phyloP scores from a whole-genome alignment of 768 basidiomycete genomes.

The Heimioporus sp. region DNA sequence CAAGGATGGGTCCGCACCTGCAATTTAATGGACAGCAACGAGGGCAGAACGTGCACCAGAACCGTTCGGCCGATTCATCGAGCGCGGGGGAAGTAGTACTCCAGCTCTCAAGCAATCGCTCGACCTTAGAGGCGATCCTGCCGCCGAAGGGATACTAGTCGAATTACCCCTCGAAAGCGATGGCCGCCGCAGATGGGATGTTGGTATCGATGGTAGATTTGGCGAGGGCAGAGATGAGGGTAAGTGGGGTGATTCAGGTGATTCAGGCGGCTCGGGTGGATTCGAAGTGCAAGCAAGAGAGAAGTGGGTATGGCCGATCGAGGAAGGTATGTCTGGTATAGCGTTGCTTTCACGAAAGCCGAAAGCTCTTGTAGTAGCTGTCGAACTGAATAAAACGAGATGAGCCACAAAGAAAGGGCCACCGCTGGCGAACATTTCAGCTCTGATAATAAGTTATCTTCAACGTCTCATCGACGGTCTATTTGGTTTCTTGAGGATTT shows the following conservation, averaged over 20 bases:
- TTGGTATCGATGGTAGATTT: slow-evolving; percentile 26
- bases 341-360: no score
- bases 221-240: slow-evolving; percentile 15
- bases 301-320: slow-evolving; percentile 22
- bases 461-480: no score
- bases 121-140: slow-evolving; percentile 24
- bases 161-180: slow-evolving; percentile 26
- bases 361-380: no score
- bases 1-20: slow-evolving; percentile 49
- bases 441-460: no score
- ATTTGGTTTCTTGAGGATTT: no score
- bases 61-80: slow-evolving; percentile 64
- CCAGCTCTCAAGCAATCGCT: slow-evolving; percentile 34
- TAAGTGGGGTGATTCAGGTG: not conserved
- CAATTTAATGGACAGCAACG: slow-evolving; percentile 63
- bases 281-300: slow-evolving; percentile 14
- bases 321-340: slow-evolving; percentile 24
- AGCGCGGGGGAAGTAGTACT: slow-evolving; percentile 64
- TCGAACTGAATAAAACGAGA: no score
- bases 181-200: slow-evolving; percentile 24
- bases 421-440: no score
- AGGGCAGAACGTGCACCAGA: slow-evolving; percentile 44
- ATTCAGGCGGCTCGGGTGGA: slow-evolving; percentile 1
- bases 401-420: no score
- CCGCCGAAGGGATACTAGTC: slow-evolving; percentile 20